phyloP scores from a whole-genome alignment of 2,329 filamentous ascomycete genomes.

The Neofusicoccum laricinum region DNA sequence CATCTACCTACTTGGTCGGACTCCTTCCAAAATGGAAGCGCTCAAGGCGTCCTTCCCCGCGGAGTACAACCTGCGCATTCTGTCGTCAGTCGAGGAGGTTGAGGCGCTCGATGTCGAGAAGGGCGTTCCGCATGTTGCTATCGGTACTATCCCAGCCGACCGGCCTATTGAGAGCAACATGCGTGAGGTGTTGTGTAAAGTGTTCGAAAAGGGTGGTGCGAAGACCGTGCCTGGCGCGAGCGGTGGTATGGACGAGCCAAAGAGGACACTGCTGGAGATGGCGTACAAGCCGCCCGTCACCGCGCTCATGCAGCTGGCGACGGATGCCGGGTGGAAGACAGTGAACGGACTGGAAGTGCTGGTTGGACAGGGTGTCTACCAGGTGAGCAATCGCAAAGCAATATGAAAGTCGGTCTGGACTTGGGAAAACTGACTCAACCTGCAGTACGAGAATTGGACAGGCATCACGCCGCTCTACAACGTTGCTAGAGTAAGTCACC shows the following conservation, averaged over 20 bases:
- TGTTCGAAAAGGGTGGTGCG: constrained; percentile 43
- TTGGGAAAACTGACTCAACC: constrained; percentile 14
- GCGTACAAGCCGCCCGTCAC: constrained; percentile 89
- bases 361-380: constrained; percentile 79
- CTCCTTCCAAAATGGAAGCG: constrained; percentile 62
- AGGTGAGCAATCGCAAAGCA: neutral
- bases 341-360: constrained; percentile 87
- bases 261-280: constrained; percentile 78
- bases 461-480: constrained; percentile 71
- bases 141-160: constrained; percentile 90
- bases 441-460: constrained; percentile 78
- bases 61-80: constrained; percentile 66
- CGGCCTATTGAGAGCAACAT: constrained; percentile 73
- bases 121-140: constrained; percentile 65
- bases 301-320: constrained; percentile 78
- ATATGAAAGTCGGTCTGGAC: constrained; percentile 38
- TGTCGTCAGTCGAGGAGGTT: constrained; percentile 54
- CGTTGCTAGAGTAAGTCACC: constrained; percentile 58
- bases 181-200: constrained; percentile 58
- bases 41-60: constrained; percentile 71
- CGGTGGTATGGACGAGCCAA: constrained; percentile 31
- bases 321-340: constrained; percentile 73
- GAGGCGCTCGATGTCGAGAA: constrained; percentile 46
- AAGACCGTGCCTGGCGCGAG: constrained; percentile 46
- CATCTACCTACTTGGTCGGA: constrained; percentile 83